phyloP scores from a whole-genome alignment of 2,329 filamentous ascomycete genomes.

The Pezicula radicicola region DNA sequence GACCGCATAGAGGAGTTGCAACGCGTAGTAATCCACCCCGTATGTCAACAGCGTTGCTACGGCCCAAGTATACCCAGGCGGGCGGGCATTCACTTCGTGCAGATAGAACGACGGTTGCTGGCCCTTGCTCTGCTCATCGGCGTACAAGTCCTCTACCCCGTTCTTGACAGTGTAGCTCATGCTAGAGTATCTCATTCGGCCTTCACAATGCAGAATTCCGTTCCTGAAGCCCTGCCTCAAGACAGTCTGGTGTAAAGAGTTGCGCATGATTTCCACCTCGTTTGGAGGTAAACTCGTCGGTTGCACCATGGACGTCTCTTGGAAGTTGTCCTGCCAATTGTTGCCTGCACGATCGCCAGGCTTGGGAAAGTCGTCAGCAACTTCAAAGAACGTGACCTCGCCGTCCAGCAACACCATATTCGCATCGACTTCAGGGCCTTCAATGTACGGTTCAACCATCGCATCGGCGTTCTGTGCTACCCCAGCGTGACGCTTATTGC shows the following conservation, averaged over 20 bases:
- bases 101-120: no score
- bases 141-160: no score
- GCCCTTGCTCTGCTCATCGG: no score
- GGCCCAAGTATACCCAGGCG: no score
- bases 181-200: no score
- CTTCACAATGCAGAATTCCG: no score
- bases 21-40: no score
- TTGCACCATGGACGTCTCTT: neutral
- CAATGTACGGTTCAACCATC: slow-evolving; percentile 36
- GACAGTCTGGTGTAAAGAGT: neutral
- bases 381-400: slow-evolving; percentile 36
- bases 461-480: no score
- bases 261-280: neutral
- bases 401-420: slow-evolving; percentile 38
- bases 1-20: no score
- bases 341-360: slow-evolving; percentile 19
- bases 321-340: neutral
- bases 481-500: slow-evolving; percentile 1
- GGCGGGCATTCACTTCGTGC: no score
- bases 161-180: no score
- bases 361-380: slow-evolving; percentile 36
- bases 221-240: neutral
- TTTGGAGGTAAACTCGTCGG: neutral
- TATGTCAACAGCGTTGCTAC: no score
- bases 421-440: slow-evolving; percentile 39